Percentiles rank a stretch among this genome's conserved stretches.
These are phyloP conservation scores for Primulina eburnea DNA, from an alignment of 257 asterid genomes.

Conservation along the genomic window DNA sequence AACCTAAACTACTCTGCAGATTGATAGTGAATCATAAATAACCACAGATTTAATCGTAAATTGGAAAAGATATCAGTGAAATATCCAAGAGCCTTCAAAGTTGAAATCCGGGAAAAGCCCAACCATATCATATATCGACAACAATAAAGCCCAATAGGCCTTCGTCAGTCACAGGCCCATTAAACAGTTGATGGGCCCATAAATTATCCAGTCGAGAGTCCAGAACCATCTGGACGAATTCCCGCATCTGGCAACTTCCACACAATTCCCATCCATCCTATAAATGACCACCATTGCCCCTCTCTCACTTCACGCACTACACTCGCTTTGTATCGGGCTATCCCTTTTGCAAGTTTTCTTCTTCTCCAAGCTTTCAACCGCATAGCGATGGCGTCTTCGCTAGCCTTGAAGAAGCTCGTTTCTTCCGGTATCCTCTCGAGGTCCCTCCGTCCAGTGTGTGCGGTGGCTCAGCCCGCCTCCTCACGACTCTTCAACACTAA, in stretches of 20 bases:
- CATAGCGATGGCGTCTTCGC: conserved; percentile 39
- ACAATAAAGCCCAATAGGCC: no score
- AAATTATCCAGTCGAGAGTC: neutral
- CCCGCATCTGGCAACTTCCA: neutral
- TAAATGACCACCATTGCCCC: neutral
- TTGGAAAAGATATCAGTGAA: no score
- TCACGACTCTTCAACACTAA: conserved; percentile 38
- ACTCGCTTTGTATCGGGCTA: no score
- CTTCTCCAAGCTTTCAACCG: neutral
- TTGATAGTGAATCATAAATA: no score
- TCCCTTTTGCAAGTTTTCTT: neutral
- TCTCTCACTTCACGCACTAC: neutral
- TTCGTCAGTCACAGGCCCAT: no score
- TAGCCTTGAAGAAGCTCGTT: conserved; percentile 34
- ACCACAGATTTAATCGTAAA: no score
- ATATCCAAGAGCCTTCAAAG: no score
- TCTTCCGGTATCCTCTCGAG: conserved; percentile 32
- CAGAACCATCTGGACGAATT: neutral
- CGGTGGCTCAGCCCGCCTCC: conserved; percentile 24
- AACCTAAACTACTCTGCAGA: no score
- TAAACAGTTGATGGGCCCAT: no score
- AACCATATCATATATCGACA: no score
- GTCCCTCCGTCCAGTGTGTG: conserved; percentile 25
- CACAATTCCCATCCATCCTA: neutral
- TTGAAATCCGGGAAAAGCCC: no score